A percentile compares a stretch with the other conserved stretches of the same genome.
Evolutionary conservation across 495 filamentous ascomycete genomes (phyloP).

Genomic region (Aspergillus saccharolyticus): DNA sequence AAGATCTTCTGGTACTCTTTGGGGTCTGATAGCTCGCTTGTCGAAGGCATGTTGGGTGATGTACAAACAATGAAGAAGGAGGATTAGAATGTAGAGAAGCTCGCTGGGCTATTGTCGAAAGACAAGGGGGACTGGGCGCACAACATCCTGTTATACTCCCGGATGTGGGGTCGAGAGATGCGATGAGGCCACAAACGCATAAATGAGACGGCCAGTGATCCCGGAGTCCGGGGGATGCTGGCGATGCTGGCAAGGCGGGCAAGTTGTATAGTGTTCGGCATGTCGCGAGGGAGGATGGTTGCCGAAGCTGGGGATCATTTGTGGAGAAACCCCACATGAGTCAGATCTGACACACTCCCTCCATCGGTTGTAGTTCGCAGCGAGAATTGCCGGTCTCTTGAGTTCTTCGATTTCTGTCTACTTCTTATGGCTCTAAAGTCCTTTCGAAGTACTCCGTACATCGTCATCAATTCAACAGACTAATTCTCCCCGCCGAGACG

Average conservation of each 20-base stretch:
- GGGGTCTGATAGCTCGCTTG: slow-evolving; percentile 24
- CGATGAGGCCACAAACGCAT: not conserved
- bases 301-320: slow-evolving; percentile 5
- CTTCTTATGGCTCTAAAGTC: not conserved
- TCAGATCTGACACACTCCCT: slow-evolving; percentile 37
- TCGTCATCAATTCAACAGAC: slow-evolving; percentile 29
- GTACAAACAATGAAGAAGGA: not conserved
- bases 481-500: slow-evolving; percentile 36
- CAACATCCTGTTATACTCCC: slow-evolving; percentile 5
- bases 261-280: slow-evolving; percentile 12
- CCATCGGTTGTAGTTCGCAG: too few relatives aligned
- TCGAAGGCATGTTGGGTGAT: slow-evolving; percentile 24
- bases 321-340: slow-evolving; percentile 34
- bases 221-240: not conserved
- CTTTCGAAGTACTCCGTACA: not conserved
- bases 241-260: not conserved
- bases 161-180: not conserved
- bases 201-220: not conserved
- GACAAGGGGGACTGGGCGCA: not conserved
- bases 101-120: not conserved
- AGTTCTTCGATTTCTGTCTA: not conserved
- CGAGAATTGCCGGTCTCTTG: slow-evolving; percentile 2
- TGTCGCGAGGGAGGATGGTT: slow-evolving; percentile 16
- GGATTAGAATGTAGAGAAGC: not conserved
- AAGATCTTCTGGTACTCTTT: slow-evolving; percentile 53